Evolutionary conservation across 2,329 filamentous ascomycete genomes (phyloP), one percentile per base, ranked within the genome.

Genomic region (Alternaria novae-zelandiae): DNA sequence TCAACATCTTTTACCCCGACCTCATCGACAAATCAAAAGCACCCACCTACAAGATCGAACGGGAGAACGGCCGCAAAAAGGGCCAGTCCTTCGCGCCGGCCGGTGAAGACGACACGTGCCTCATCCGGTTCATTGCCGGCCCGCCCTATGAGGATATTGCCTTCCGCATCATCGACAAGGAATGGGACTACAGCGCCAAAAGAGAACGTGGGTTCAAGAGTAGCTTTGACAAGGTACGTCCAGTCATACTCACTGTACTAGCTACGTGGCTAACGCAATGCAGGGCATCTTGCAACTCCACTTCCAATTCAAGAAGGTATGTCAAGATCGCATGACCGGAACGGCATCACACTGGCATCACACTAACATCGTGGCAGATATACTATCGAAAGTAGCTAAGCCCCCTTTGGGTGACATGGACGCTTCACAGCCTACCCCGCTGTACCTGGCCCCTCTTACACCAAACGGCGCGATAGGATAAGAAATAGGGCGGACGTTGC

Each of bases 1-100:
- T 99, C 86, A 98, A 99, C 82, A 95, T 99, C 55, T 99, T 99
- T 82, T 99, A 99, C 77, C 96, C 96, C 0, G 96, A 99, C 72
- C 88, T 99, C 30, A 93, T 98, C 74, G 94, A 98, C 83, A 97
- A 95, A 82, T 89, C 90, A 30, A 97, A 94, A 81, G 94, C 96
- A 2, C 96, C 96, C 10, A 98, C 94, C 0, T 99, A 96, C 82
- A 93, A 93, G 78, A 98, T 99, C 70, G 93, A 97, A 75, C 90
- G 96, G 44, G 96, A 98, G 81, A 90, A 96, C 75, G 96, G 96
- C 15, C 87, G 96, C 62, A 91, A 92, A 78, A 88, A 93, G 63
- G 96, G 96, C 23, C 92, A 99, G 81, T 97, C 94, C 11, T 94
- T 96, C 80, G 94, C 95, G 2, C 91, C 93, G 0, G 95, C 96